A percentile compares a stretch with the other conserved stretches of the same genome.
These are phyloP conservation scores for Trypanosoma rangeli DNA, from an alignment of 208 protist species.

Conservation along the genomic window DNA sequence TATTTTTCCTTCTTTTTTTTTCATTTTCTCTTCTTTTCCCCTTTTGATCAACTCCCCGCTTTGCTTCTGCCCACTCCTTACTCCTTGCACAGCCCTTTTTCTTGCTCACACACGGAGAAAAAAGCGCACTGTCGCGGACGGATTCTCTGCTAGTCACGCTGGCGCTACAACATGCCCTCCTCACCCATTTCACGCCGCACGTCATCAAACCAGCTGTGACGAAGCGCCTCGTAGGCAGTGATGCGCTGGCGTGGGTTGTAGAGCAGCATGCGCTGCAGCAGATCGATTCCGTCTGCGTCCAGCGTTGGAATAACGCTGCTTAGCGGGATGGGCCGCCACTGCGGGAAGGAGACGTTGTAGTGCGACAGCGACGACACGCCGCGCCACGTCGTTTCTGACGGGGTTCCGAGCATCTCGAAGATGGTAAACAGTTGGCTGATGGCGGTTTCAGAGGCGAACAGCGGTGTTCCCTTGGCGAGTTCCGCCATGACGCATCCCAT, in stretches of 20 bases:
- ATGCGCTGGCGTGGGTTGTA: slow-evolving; percentile 70
- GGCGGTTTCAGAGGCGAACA: slow-evolving; percentile 87
- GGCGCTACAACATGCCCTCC: neutral
- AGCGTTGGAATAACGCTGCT: slow-evolving; percentile 51
- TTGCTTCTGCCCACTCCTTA: too few relatives aligned
- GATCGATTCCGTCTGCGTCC: slow-evolving; percentile 54
- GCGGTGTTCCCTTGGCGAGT: slow-evolving; percentile 78
- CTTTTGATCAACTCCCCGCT: too few relatives aligned
- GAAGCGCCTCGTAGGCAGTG: slow-evolving; percentile 68
- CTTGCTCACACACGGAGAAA: too few relatives aligned
- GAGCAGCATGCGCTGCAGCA: slow-evolving; percentile 61
- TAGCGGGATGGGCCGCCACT: slow-evolving; percentile 46
- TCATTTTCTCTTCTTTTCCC: too few relatives aligned
- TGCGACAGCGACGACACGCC: slow-evolving; percentile 66
- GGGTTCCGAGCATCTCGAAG: slow-evolving; percentile 93
- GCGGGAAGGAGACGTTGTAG: slow-evolving; percentile 71
- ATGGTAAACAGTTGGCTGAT: slow-evolving; percentile 92
- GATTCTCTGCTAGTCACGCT: neutral
- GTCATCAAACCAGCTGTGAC: slow-evolving; percentile 85
- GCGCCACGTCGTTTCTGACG: slow-evolving; percentile 79
- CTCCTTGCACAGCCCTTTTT: too few relatives aligned
- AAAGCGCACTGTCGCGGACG: neutral
- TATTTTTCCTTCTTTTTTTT: neutral
- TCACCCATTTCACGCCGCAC: slow-evolving; percentile 39
- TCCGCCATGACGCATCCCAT: slow-evolving; percentile 96